Percentiles rank a stretch among this genome's conserved stretches.
Evolutionary conservation across 768 basidiomycete genomes (phyloP).

Genomic region (Termitomyces eurrhizus): DNA sequence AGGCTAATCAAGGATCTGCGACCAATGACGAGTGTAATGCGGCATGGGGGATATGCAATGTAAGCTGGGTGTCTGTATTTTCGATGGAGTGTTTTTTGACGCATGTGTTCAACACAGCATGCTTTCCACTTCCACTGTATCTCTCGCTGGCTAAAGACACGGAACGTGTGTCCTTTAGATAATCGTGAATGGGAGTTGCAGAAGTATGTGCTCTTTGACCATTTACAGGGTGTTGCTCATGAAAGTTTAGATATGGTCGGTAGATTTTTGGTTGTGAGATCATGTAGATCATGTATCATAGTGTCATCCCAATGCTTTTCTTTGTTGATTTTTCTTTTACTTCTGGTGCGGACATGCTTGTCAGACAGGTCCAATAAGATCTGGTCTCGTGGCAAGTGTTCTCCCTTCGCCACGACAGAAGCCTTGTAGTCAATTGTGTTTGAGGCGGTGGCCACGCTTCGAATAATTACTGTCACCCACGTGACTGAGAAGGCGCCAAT

Average conservation of each 20-base stretch:
- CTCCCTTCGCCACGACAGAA: background rate
- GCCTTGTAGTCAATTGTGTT: background rate
- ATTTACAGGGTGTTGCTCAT: background rate
- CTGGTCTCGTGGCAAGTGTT: background rate
- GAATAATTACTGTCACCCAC: background rate
- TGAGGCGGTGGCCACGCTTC: background rate
- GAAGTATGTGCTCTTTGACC: constrained; percentile 66
- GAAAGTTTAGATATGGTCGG: constrained; percentile 11
- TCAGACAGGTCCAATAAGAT: background rate
- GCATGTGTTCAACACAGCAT: constrained; percentile 50
- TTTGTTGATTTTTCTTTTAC: background rate
- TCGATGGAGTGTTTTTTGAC: background rate
- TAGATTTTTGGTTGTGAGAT: constrained; percentile 1
- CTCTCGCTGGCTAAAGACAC: constrained; percentile 97
- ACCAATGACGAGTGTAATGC: constrained; percentile 97
- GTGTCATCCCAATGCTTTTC: background rate
- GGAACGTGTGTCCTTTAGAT: constrained; percentile 92
- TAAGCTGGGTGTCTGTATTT: constrained; percentile 32
- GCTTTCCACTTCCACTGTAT: constrained; percentile 99
- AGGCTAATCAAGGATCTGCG: constrained; percentile 97
- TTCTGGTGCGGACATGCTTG: background rate
- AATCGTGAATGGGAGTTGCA: constrained; percentile 97
- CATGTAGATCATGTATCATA: background rate
- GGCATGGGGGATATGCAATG: constrained; percentile 99
- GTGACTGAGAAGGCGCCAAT: constrained; percentile 6